A percentile compares a stretch with the other conserved stretches of the same genome.
Evolutionary conservation across 2,329 filamentous ascomycete species (phyloP).

Genomic region (Trichoderma aggressivum): DNA sequence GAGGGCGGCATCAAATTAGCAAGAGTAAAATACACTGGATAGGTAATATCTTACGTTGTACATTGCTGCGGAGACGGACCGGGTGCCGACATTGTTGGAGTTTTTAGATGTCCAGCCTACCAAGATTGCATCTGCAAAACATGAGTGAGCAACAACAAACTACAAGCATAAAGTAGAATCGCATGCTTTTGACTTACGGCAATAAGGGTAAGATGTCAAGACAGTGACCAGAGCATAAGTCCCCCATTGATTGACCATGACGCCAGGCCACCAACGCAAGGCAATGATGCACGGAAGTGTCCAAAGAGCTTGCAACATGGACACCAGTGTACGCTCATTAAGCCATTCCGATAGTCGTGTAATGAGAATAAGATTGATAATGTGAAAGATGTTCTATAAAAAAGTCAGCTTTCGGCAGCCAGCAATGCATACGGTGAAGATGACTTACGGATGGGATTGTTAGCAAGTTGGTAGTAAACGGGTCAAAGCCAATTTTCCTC

Average conservation of each 20-base stretch:
- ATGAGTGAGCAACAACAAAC: background rate
- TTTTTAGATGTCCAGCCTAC: slow-evolving; percentile 13
- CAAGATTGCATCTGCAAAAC: background rate
- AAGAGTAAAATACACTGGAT: background rate
- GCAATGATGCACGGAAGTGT: slow-evolving; percentile 13
- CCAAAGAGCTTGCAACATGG: slow-evolving; percentile 9
- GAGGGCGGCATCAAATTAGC: background rate
- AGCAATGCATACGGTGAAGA: background rate
- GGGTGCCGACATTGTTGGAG: slow-evolving; percentile 9
- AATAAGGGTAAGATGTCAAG: slow-evolving; percentile 11
- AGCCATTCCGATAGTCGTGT: slow-evolving; percentile 2
- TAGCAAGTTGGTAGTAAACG: slow-evolving; percentile 2
- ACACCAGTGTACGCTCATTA: background rate
- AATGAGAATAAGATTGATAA: slow-evolving; percentile 6
- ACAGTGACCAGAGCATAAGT: slow-evolving; percentile 12
- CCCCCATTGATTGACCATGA: slow-evolving; percentile 12
- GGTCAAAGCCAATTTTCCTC: slow-evolving; percentile 11
- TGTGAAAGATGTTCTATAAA: slow-evolving; percentile 1
- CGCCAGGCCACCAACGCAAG: slow-evolving; percentile 9
- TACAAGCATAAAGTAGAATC: background rate
- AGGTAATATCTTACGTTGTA: background rate
- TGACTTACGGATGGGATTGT: background rate
- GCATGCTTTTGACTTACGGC: too few relatives aligned
- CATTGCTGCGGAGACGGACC: slow-evolving; percentile 8
- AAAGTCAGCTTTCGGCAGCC: background rate